Evolutionary conservation across 805 yeast genomes (phyloP), one percentile per base, ranked within the genome.

Genomic region (Tetrapisispora arboricola): DNA sequence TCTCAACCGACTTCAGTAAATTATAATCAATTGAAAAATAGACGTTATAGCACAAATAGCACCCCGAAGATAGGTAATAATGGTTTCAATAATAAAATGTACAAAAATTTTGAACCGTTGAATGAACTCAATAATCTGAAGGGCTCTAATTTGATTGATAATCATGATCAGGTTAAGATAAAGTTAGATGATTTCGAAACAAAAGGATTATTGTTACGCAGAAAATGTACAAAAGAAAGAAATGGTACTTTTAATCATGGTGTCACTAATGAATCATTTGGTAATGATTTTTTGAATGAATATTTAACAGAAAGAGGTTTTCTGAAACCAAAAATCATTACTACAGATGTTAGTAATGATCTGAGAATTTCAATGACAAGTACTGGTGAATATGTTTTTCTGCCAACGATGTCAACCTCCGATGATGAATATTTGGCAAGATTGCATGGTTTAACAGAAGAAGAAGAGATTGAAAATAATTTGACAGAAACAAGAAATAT

Each of bases 361-460:
- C 32, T 53, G 13, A 43, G 45, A 9, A 49, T 65, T 1, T 52
- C 59, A 1, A 36, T 63, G 3, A 57, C 67, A 11, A 54, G 68
- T 0, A 53, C 57, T 4, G 66, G 67, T 10, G 66, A 64, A 17
- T 51, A 53, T 32, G 51, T 65, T 6, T 65, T 64, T 39, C 41
- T 65, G 21, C 65, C 65, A 3, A 61, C 66, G 4, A 32, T 59
- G 11, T 54, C 63, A 3, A 47, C 58, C 3, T 50, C 45, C 25
- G 63, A 59, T 27, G 66, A 62, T 28, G 65, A 61, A 41, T 61
- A 61, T 41, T 38, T 60, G 25, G 46, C 50, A 6, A 47, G 58
- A 19, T 39, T 58, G 25, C 54, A 55, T 41, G 62, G 55, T 3
- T 36, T 28, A 19, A 35, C 29, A 5, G 31, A 35, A 12, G 38